Evolutionary conservation across 805 yeast species (phyloP).

Genomic region (Starmerella apicola): DNA sequence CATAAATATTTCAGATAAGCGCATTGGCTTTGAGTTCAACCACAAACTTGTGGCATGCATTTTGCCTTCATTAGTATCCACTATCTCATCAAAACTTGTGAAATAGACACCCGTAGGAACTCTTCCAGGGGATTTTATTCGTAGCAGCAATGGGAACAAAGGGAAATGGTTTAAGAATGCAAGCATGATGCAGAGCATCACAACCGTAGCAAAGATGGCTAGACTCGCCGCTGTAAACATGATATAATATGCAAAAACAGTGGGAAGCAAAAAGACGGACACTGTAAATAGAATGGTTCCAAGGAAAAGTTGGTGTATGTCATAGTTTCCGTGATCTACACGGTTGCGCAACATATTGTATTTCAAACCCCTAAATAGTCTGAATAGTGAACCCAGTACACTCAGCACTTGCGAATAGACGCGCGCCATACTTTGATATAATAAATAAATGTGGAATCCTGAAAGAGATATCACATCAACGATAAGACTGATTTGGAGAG

Average conservation of each 20-base stretch:
- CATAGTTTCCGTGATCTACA: conserved; percentile 74
- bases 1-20: conserved; percentile 34
- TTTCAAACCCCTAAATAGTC: conserved; percentile 80
- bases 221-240: conserved; percentile 55
- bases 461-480: conserved; percentile 53
- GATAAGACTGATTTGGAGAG: conserved; percentile 53
- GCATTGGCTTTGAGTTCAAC: conserved; percentile 36
- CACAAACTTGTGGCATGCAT: conserved; percentile 3
- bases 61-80: background rate
- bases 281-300: conserved; percentile 85
- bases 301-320: conserved; percentile 70
- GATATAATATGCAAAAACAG: conserved; percentile 71
- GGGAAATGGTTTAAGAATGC: conserved; percentile 75
- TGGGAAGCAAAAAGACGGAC: conserved; percentile 66
- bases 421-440: conserved; percentile 67
- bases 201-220: conserved; percentile 36
- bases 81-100: conserved; percentile 2
- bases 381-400: conserved; percentile 58
- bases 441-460: conserved; percentile 61
- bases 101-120: conserved; percentile 48
- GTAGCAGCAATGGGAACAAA: conserved; percentile 62
- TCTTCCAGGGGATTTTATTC: conserved; percentile 65
- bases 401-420: conserved; percentile 65
- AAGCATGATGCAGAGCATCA: conserved; percentile 45
- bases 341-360: conserved; percentile 72